A percentile compares a stretch with the other conserved stretches of the same genome.
These are phyloP conservation scores for Neofusicoccum umdonicola DNA, from an alignment of 2,329 filamentous ascomycete genomes.

Conservation along the genomic window DNA sequence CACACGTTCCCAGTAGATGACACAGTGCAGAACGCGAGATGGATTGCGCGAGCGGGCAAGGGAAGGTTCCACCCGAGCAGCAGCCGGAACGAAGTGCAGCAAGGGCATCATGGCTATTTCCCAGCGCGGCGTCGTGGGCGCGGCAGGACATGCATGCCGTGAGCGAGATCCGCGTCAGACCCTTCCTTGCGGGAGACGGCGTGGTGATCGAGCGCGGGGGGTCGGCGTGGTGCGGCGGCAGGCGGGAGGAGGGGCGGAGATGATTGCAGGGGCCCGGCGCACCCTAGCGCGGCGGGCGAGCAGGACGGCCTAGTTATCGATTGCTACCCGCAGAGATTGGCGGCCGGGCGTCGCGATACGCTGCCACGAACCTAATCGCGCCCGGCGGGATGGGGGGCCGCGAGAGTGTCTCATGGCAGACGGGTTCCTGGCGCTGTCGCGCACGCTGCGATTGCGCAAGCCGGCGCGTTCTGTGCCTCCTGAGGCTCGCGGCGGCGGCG, in stretches of 20 bases:
- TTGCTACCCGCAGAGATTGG: not conserved
- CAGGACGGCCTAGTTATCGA: not conserved
- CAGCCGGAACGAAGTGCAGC: not conserved
- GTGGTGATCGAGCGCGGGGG: not conserved
- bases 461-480: not conserved
- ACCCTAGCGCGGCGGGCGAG: no score
- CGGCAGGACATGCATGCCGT: not conserved
- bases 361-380: not conserved
- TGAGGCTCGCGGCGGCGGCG: not conserved
- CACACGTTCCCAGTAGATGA: constrained; percentile 7
- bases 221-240: not conserved
- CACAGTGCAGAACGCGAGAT: not conserved
- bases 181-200: not conserved
- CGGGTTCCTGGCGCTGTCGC: not conserved
- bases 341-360: not conserved
- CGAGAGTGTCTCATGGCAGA: not conserved
- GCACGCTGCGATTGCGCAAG: not conserved
- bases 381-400: no score
- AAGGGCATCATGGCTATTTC: not conserved
- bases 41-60: not conserved
- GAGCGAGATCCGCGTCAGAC: constrained; percentile 1
- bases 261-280: not conserved
- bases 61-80: not conserved
- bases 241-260: not conserved
- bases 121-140: not conserved